Evolutionary conservation across 2,329 filamentous ascomycete species (phyloP), one percentile per base, ranked within the genome.

Genomic region (Sphaerulina vaccinii): DNA sequence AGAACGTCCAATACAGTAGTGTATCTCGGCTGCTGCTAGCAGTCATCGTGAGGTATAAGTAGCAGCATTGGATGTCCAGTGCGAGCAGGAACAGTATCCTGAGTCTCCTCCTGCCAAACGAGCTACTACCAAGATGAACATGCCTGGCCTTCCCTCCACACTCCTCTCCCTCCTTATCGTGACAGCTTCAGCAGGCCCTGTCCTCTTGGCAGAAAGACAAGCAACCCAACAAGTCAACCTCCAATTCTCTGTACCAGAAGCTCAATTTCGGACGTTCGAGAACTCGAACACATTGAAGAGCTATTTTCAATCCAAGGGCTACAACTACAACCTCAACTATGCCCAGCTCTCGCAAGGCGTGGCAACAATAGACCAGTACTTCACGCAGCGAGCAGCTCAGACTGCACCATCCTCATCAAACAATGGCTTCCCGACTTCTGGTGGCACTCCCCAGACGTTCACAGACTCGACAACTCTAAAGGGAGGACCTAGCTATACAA

Each of bases 251-350:
- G 38, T 52, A 10, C 52, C 52, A 6, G 48, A 51, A 33, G 36
- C 49, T 18, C 49, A 55, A 32, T 52, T 55, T 27, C 21, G 3
- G n/a, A 38, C 42, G 7, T 55, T 55, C 33, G 49, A 55, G 13
- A 40, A 55, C 21, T 37, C 52, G 11, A 49, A 48, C 16, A 52
- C 49, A 2, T 23, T 55, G 7, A 40, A 41, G 15, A 29, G 22
- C 21, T 55, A 36, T 19, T 18, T 55, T n/a, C 52, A 40, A 13
- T 44, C 42, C 24, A 35, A 43, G 37, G 52, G 52, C 10, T 42
- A 43, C 33, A 52, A 46, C 33, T 55, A 55, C 35, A 43, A 47
- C n/a, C 35, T 55, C 42, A 47, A 55, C 15, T 52, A 52, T 24
- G 42, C 22, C 16, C 49, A 55, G 38, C 49, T 55, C 5, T 43